Evolutionary conservation across 805 yeast genomes (phyloP).

Genomic region (Priceomyces haplophilus): DNA sequence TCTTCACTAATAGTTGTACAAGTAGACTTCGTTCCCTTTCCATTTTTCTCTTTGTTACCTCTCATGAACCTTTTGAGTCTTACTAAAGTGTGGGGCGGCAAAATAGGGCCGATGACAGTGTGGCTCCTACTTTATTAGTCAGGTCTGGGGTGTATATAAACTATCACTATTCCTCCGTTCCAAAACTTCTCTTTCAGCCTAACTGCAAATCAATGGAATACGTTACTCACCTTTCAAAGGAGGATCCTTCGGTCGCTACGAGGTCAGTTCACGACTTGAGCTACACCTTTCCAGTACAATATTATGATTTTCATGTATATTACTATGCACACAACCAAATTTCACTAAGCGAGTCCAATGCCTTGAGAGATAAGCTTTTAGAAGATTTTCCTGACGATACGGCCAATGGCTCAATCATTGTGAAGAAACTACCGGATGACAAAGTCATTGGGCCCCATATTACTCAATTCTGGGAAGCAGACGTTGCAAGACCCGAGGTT

Average conservation of each 20-base stretch:
- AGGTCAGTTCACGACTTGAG: slow-evolving; percentile 17
- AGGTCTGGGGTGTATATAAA: no score
- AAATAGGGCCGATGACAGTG: no score
- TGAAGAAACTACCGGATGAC: slow-evolving; percentile 24
- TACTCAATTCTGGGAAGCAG: slow-evolving; percentile 34
- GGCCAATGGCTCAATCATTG: slow-evolving; percentile 25
- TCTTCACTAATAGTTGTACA: no score
- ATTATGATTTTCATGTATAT: slow-evolving; percentile 33
- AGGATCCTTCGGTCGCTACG: slow-evolving; percentile 18
- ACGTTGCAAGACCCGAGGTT: slow-evolving; percentile 28
- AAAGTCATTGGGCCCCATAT: slow-evolving; percentile 31
- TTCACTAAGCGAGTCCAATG: slow-evolving; percentile 19
- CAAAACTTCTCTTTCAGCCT: no score
- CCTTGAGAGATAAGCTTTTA: slow-evolving; percentile 18
- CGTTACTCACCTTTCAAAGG: slow-evolving; percentile 18
- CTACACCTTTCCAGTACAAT: slow-evolving; percentile 24
- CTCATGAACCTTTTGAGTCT: no score
- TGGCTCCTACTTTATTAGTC: no score
- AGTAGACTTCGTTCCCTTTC: no score
- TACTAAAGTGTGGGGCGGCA: no score
- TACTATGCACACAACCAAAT: slow-evolving; percentile 20
- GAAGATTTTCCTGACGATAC: slow-evolving; percentile 22
- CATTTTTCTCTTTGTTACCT: no score
- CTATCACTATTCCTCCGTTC: no score
- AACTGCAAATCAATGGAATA: slow-evolving; percentile 30